Percentiles rank a stretch among this genome's conserved stretches.
phyloP scores from a whole-genome alignment of 768 basidiomycete genomes.

The Mycena metata region DNA sequence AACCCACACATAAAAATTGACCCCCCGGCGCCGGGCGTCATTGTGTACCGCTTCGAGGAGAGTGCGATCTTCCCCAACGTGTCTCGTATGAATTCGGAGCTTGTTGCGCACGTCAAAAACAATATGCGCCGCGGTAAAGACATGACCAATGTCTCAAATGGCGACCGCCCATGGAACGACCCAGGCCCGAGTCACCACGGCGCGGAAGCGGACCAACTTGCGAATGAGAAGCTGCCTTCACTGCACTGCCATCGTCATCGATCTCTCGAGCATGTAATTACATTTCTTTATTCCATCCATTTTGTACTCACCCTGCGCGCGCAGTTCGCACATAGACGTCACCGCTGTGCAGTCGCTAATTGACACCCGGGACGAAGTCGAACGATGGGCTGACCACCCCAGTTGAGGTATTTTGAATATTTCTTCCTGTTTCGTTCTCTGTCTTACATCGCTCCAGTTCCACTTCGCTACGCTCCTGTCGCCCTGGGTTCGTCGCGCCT shows the following conservation, averaged over 20 bases:
- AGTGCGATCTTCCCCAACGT: conserved; percentile 90
- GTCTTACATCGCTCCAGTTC: conserved; percentile 64
- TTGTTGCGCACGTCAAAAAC: conserved; percentile 87
- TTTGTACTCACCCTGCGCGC: conserved; percentile 1
- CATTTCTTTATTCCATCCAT: not conserved
- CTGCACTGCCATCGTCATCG: conserved; percentile 91
- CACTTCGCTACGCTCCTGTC: conserved; percentile 94
- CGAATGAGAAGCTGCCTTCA: conserved; percentile 69
- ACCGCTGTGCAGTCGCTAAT: conserved; percentile 93
- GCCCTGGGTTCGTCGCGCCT: conserved; percentile 93
- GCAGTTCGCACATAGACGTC: conserved; percentile 89
- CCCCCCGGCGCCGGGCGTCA: conserved; percentile 86
- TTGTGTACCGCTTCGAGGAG: conserved; percentile 95
- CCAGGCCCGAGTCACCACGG: conserved; percentile 74
- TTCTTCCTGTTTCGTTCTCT: conserved; percentile 1
- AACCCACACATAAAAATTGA: conserved; percentile 80
- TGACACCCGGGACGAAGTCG: conserved; percentile 89
- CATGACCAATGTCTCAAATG: conserved; percentile 68
- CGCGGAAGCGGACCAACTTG: conserved; percentile 59
- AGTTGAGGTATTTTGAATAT: conserved; percentile 66
- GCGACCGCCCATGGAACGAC: conserved; percentile 96
- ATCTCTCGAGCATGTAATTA: conserved; percentile 86
- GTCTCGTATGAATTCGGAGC: conserved; percentile 72
- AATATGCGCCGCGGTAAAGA: conserved; percentile 84
- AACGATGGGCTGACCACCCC: conserved; percentile 84